Evolutionary conservation across 192 early-diverging fungal species (phyloP).

Genomic region (Ramicandelaber brevisporus): DNA sequence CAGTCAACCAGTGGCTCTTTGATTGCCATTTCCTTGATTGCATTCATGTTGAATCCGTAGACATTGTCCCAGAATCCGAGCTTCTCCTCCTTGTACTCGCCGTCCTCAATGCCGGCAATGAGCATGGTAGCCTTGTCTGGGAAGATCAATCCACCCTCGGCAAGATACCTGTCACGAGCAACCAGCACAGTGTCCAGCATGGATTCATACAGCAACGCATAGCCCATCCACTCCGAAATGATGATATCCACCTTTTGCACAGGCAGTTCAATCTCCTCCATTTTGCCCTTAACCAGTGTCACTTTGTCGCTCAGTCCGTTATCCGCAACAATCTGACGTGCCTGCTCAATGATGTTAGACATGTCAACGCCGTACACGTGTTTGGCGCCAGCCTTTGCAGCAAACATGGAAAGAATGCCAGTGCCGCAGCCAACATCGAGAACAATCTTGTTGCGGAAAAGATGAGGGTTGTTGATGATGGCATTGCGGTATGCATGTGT

Average conservation of each 20-base stretch:
- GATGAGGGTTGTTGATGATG: conserved; percentile 85
- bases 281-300: conserved; percentile 80
- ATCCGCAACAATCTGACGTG: conserved; percentile 76
- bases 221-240: conserved; percentile 99
- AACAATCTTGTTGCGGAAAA: conserved; percentile 93
- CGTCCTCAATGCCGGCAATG: conserved; percentile 79
- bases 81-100: conserved; percentile 78
- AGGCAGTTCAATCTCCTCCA: conserved; percentile 88
- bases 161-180: conserved; percentile 80
- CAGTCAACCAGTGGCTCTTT: conserved; percentile 89
- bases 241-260: conserved; percentile 96
- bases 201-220: conserved; percentile 91
- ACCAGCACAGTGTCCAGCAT: conserved; percentile 99
- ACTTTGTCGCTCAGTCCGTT: conserved; percentile 77
- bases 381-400: conserved; percentile 93
- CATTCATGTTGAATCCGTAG: conserved; percentile 93
- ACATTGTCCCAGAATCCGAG: conserved; percentile 83
- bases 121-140: conserved; percentile 69
- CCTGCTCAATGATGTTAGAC: conserved; percentile 93
- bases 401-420: conserved; percentile 97
- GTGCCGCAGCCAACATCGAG: conserved; percentile 99
- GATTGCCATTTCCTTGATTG: conserved; percentile 69
- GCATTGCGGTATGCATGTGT: conserved; percentile 78
- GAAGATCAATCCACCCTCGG: conserved; percentile 76
- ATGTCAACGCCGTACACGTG: conserved; percentile 90